Evolutionary conservation across 1,284 basidiomycete genomes (phyloP).

Genomic region (Irpex sp.): DNA sequence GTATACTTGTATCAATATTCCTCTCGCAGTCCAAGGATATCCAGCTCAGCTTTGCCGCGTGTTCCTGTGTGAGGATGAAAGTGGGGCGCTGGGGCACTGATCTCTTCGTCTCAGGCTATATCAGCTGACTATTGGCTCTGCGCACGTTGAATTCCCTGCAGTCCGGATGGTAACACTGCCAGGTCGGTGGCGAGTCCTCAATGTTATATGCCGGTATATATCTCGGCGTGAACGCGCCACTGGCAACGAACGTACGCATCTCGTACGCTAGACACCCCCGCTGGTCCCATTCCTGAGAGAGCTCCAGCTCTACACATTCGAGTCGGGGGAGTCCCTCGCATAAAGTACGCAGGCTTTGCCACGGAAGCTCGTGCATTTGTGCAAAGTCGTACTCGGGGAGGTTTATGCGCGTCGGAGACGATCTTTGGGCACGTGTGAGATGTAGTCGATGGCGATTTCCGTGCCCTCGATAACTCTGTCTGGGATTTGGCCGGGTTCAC

Average conservation of each 20-base stretch:
- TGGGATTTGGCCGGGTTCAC: background rate
- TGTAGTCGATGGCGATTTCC: background rate
- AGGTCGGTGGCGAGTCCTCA: too few relatives aligned
- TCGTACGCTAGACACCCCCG: background rate
- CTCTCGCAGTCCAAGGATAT: background rate
- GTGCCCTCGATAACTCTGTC: background rate
- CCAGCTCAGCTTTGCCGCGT: background rate
- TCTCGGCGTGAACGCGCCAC: background rate
- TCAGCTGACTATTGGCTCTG: too few relatives aligned
- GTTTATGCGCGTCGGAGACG: background rate
- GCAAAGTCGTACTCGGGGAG: background rate
- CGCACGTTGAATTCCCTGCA: background rate
- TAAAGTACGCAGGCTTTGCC: background rate
- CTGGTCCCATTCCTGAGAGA: background rate
- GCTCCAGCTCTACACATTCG: background rate
- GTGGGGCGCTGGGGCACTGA: too few relatives aligned
- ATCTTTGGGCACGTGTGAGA: background rate
- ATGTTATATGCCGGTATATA: background rate
- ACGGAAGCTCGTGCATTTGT: background rate
- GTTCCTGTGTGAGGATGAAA: too few relatives aligned
- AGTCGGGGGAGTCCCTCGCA: background rate
- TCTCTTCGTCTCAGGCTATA: too few relatives aligned
- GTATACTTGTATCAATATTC: conserved; percentile 3
- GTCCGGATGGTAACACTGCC: background rate
- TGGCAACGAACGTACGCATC: background rate